phyloP scores from a whole-genome alignment of 2,329 filamentous ascomycete genomes.

The Monilinia aucupariae region DNA sequence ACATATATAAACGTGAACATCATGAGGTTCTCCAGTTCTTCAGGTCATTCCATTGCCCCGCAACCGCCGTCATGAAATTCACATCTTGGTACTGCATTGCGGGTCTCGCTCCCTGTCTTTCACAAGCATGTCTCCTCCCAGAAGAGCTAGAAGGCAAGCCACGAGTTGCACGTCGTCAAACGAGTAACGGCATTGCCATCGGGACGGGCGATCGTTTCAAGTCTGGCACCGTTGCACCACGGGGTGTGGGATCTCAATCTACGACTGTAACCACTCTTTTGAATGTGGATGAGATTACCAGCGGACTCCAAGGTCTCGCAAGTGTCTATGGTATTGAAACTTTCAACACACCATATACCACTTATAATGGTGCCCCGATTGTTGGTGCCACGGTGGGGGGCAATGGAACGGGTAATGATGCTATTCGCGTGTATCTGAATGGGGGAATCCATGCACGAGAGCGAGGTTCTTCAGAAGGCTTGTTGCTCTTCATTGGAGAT shows the following conservation, averaged over 20 bases:
- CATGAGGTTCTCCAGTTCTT: not conserved
- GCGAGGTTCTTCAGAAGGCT: slow-evolving; percentile 50
- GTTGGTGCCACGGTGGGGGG: slow-evolving; percentile 42
- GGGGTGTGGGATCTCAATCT: slow-evolving; percentile 40
- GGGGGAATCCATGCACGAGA: slow-evolving; percentile 53
- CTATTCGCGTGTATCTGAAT: slow-evolving; percentile 48
- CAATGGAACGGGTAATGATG: slow-evolving; percentile 38
- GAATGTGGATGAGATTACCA: slow-evolving; percentile 40
- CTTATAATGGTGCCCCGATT: slow-evolving; percentile 40
- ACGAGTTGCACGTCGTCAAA: slow-evolving; percentile 20
- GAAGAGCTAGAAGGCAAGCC: slow-evolving; percentile 34
- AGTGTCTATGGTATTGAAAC: slow-evolving; percentile 39
- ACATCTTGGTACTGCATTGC: slow-evolving; percentile 20
- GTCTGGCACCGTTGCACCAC: slow-evolving; percentile 38
- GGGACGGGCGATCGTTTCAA: slow-evolving; percentile 42
- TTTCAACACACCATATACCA: slow-evolving; percentile 41
- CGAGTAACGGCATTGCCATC: slow-evolving; percentile 34
- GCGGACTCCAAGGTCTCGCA: slow-evolving; percentile 39
- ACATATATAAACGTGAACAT: not conserved
- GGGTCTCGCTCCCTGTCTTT: slow-evolving; percentile 20
- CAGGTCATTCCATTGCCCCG: not conserved
- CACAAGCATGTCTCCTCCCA: slow-evolving; percentile 37
- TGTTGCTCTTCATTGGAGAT: slow-evolving; percentile 54
- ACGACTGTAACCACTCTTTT: slow-evolving; percentile 39
- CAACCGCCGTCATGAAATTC: slow-evolving; percentile 23